Conservation (phyloP, 805 yeast genomes). For the Wickerhamiella cacticola region DNA sequence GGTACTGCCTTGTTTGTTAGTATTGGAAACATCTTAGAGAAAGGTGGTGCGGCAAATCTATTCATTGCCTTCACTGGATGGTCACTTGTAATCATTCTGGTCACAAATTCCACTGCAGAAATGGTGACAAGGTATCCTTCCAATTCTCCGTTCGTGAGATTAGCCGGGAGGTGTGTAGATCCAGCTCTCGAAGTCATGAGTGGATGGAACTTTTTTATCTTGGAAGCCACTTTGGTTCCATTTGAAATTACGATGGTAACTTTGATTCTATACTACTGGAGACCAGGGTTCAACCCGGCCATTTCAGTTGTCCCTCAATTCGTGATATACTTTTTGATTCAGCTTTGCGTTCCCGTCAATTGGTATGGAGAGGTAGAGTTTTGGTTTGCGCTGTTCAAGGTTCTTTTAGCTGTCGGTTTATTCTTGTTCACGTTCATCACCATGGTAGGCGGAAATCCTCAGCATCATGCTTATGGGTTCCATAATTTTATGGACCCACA, state of each 20-base stretch:
- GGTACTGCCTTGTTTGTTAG: constrained; percentile 22
- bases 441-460: constrained; percentile 82
- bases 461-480: constrained; percentile 49
- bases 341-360: constrained; percentile 53
- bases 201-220: constrained; percentile 70
- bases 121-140: constrained; percentile 67
- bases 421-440: constrained; percentile 63
- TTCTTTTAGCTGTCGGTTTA: constrained; percentile 59
- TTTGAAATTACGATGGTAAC: constrained; percentile 74
- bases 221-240: constrained; percentile 67
- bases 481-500: constrained; percentile 45
- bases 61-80: constrained; percentile 54
- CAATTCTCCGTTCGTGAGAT: constrained; percentile 60
- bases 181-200: constrained; percentile 61
- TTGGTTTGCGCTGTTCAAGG: constrained; percentile 62
- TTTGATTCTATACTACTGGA: constrained; percentile 69
- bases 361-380: constrained; percentile 77
- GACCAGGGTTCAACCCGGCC: constrained; percentile 61
- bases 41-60: constrained; percentile 60
- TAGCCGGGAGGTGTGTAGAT: constrained; percentile 67
- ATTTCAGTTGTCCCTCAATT: constrained; percentile 56
- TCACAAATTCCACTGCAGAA: constrained; percentile 65
- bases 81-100: constrained; percentile 55
- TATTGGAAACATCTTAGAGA: constrained; percentile 36
- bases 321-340: constrained; percentile 48